These are phyloP conservation scores for Neopestalotiopsis sp. DNA, from an alignment of 2,329 filamentous ascomycete genomes.

Conservation along the genomic window DNA sequence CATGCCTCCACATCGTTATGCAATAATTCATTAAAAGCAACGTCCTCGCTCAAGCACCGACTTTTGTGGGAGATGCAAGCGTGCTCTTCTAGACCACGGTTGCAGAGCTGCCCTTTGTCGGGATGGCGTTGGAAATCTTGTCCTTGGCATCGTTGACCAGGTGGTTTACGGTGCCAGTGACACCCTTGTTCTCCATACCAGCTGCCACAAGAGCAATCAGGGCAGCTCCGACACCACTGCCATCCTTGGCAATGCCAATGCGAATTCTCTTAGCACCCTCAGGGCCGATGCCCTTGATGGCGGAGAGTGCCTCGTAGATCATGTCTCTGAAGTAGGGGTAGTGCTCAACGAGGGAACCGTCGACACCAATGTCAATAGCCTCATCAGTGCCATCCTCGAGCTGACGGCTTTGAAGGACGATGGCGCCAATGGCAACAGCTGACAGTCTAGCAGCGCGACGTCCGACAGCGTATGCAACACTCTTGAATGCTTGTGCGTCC, in stretches of 20 bases:
- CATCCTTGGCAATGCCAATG: slow-evolving; percentile 97
- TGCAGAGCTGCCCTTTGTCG: slow-evolving; percentile 29
- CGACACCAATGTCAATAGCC: slow-evolving; percentile 87
- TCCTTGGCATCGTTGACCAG: slow-evolving; percentile 45
- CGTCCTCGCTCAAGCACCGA: slow-evolving; percentile 13
- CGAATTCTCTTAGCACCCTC: slow-evolving; percentile 83
- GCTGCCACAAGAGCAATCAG: slow-evolving; percentile 91
- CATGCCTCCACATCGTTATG: slow-evolving; percentile 13
- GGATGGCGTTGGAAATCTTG: slow-evolving; percentile 29
- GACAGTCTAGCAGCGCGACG: slow-evolving; percentile 87
- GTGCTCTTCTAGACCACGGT: slow-evolving; percentile 27
- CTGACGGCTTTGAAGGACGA: slow-evolving; percentile 80
- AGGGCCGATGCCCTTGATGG: slow-evolving; percentile 77
- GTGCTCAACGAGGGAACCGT: slow-evolving; percentile 93
- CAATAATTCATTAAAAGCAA: slow-evolving; percentile 9
- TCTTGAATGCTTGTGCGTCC: slow-evolving; percentile 87
- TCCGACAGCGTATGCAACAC: slow-evolving; percentile 81
- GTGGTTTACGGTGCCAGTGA: slow-evolving; percentile 42
- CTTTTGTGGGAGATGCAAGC: slow-evolving; percentile 15
- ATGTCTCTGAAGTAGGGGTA: slow-evolving; percentile 92
- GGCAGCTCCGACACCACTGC: slow-evolving; percentile 92
- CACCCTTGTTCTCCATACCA: slow-evolving; percentile 57
- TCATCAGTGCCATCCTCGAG: slow-evolving; percentile 68
- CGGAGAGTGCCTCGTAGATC: slow-evolving; percentile 80
- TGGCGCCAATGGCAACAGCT: slow-evolving; percentile 84